Evolutionary conservation across 148 eudicot genomes (phyloP).

Genomic region (Pouteria glomerata): DNA sequence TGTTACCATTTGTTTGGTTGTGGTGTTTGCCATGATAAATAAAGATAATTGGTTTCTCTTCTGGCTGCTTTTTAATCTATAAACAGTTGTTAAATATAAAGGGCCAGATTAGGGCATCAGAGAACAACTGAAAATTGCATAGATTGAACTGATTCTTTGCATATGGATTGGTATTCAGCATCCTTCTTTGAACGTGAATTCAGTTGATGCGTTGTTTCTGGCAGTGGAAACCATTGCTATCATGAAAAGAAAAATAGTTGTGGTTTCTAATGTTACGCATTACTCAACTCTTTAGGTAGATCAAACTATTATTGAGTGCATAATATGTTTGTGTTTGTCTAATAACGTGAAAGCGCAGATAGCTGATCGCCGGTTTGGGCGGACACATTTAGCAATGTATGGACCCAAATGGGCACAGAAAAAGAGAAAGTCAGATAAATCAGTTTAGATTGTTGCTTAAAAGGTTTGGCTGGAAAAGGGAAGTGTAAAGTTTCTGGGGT

Average conservation of each 20-base stretch:
- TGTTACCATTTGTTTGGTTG: neutral
- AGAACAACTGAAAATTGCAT: neutral
- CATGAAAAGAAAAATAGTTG: neutral
- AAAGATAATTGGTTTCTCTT: neutral
- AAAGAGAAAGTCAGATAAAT: conserved; percentile 39
- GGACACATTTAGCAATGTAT: conserved; percentile 86
- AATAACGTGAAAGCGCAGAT: conserved; percentile 46
- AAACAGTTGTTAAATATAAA: conserved; percentile 1
- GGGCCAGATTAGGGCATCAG: neutral
- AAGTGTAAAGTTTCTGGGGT: neutral
- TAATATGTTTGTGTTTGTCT: neutral
- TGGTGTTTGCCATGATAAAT: neutral
- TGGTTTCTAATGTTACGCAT: neutral
- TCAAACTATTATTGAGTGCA: neutral
- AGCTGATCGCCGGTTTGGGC: conserved; percentile 83
- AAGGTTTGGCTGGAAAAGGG: neutral
- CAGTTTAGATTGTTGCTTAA: conserved; percentile 4
- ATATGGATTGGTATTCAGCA: neutral
- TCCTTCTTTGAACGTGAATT: neutral
- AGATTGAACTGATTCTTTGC: neutral
- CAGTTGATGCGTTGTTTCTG: neutral
- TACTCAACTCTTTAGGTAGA: neutral
- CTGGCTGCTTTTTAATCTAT: neutral
- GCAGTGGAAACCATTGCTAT: neutral
- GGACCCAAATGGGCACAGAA: conserved; percentile 93